These are phyloP conservation scores for Danielia oregonensis DNA, from an alignment of 805 yeast species.

Conservation along the genomic window DNA sequence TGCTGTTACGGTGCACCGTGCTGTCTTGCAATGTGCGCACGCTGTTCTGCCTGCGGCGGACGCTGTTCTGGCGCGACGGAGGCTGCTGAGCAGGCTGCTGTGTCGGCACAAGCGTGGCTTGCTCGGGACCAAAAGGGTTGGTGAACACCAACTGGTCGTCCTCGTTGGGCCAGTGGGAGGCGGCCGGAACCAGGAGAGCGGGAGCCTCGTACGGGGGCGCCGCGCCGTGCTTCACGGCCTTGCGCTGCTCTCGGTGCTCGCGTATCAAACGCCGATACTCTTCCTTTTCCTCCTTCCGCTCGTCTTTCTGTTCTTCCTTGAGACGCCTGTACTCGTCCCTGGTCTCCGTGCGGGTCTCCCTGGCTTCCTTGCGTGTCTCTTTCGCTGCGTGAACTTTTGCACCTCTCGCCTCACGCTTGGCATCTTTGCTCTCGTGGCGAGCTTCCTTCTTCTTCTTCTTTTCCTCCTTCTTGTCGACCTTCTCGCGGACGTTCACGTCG, in stretches of 20 bases:
- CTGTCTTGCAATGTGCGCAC: neutral
- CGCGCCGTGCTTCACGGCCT: neutral
- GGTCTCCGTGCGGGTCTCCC: neutral
- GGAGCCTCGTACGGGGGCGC: neutral
- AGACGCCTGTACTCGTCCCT: neutral
- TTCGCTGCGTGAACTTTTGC: no score
- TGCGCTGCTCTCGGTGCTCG: neutral
- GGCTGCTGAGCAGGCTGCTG: neutral
- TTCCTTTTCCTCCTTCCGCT: neutral
- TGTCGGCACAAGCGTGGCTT: constrained; percentile 10
- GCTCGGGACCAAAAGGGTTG: constrained; percentile 13
- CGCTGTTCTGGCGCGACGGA: neutral
- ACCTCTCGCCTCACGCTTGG: constrained; percentile 4
- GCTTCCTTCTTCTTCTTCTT: constrained; percentile 3
- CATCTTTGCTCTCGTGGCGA: constrained; percentile 3
- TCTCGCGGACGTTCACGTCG: constrained; percentile 1
- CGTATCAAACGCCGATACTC: neutral
- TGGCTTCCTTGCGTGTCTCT: constrained; percentile 1
- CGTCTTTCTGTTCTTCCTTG: neutral
- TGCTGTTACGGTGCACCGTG: constrained; percentile 10
- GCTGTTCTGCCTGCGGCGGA: neutral
- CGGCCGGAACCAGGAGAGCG: constrained; percentile 1
- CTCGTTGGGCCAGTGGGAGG: neutral
- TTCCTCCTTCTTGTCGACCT: neutral
- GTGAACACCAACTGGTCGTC: neutral